These are phyloP conservation scores for Beauveria sp. DNA, from an alignment of 2,329 filamentous ascomycete species.

Conservation along the genomic window DNA sequence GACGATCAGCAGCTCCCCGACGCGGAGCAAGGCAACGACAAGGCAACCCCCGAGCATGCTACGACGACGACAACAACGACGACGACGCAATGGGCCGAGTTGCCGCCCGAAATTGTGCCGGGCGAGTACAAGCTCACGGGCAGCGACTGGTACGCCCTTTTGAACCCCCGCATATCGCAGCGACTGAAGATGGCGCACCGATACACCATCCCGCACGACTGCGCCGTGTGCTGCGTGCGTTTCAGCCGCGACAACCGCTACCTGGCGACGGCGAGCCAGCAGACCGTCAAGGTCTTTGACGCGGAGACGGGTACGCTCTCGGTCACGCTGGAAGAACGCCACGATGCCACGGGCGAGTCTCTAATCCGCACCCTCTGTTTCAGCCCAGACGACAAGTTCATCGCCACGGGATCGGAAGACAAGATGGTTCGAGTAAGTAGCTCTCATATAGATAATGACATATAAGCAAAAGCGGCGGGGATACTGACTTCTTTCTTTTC, in stretches of 20 bases:
- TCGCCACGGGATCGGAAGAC: conserved; percentile 94
- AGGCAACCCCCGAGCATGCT: not conserved
- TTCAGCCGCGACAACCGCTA: conserved; percentile 95
- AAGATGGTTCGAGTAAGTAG: conserved; percentile 82
- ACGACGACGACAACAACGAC: too few species aligned
- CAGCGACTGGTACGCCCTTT: conserved; percentile 91
- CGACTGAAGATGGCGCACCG: conserved; percentile 88
- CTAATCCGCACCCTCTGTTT: conserved; percentile 98
- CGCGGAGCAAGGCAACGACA: conserved; percentile 1
- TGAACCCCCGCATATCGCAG: conserved; percentile 84
- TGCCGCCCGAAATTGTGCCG: conserved; percentile 79
- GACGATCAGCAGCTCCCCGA: not conserved
- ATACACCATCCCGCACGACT: conserved; percentile 86
- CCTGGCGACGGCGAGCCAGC: conserved; percentile 92
- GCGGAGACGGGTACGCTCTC: conserved; percentile 80
- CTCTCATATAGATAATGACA: not conserved
- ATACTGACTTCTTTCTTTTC: not conserved
- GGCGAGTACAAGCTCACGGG: conserved; percentile 82
- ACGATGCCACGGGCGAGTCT: conserved; percentile 70
- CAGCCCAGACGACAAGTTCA: conserved; percentile 87
- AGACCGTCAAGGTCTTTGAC: conserved; percentile 97
- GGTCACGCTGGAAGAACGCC: conserved; percentile 82
- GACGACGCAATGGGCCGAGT: conserved; percentile 50
- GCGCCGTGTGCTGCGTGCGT: conserved; percentile 94
- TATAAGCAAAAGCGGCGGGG: not conserved